Evolutionary conservation across 2,329 filamentous ascomycete species (phyloP).

Genomic region (Xylaria hypoxylon): DNA sequence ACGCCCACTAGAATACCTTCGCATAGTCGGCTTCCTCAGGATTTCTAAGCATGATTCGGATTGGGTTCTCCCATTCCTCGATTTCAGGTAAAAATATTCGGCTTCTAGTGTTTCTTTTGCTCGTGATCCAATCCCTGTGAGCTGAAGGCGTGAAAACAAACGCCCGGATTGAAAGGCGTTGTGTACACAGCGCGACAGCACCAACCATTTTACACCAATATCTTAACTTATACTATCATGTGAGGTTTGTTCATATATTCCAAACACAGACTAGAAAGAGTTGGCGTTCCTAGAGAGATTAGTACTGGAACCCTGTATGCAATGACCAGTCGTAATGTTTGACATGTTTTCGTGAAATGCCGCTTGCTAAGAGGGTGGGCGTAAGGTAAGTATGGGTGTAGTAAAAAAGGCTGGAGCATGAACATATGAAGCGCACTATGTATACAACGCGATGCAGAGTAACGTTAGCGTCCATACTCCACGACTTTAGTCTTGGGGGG

Average conservation of each 20-base stretch:
- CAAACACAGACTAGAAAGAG: not conserved
- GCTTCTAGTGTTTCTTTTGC: not conserved
- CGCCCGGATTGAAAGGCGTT: slow-evolving; percentile 1
- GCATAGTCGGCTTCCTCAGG: not conserved
- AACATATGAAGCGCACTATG: not conserved
- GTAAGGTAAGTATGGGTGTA: not conserved
- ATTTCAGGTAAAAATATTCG: not conserved
- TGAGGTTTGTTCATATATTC: not conserved
- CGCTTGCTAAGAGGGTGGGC: not conserved
- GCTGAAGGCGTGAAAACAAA: not conserved
- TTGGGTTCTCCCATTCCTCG: not conserved
- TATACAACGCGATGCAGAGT: slow-evolving; percentile 5
- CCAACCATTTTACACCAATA: not conserved
- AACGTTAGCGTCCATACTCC: not conserved
- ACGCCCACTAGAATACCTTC: not conserved
- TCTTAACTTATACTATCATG: not conserved
- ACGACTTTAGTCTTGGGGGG: not conserved
- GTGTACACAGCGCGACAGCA: not conserved
- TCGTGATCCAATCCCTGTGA: slow-evolving; percentile 1
- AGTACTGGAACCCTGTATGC: not conserved
- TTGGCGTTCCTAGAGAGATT: not conserved
- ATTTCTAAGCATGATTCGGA: not conserved
- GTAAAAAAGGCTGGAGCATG: not conserved
- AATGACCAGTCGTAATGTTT: not conserved
- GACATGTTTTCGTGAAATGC: not conserved